Evolutionary conservation across 805 yeast genomes (phyloP), one percentile per base, ranked within the genome.

Genomic region (Candida manassasensis): DNA sequence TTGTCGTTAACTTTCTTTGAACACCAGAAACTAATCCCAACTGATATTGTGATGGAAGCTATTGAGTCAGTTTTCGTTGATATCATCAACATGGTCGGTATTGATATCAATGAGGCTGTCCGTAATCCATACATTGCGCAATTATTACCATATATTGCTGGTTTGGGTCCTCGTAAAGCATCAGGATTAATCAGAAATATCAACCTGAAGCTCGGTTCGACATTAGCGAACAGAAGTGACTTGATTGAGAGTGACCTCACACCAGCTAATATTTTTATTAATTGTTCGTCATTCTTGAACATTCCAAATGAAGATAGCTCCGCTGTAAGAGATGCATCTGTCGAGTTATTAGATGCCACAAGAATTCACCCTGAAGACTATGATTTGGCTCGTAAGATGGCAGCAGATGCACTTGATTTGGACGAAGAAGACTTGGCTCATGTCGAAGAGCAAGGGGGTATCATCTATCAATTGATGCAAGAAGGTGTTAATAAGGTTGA

Each of bases 321-420:
- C 29, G 67, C 77, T 31, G 49, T 54, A 10, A 71, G 73, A 32
- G 80, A 79, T 39, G 64, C 76, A n/a, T 78, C 80, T 18, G 74
- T 82, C 22, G 97, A 90, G 51, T 69, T 83, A 28, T 71, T 93
- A 47, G 99, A 93, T 58, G 89, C 93, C 34, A 93, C 98, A 0
- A 77, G 98, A 63, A 88, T 93, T 31, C 99, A 93, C 51, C 97
- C 97, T 6, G 97, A 93, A 60, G 99, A 93, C 62, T 93, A 93
- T 57, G 95, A 86, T 44, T 71, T 93, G 47, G 97, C 97, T 3
- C 77, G 93, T 34, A 93, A 93, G 57, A 93, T 93, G 89, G 97
- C 97, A 6, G 93, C 96, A 2, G 98, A 93, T 67, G 97, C 98
- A 2, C 71, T 93, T 45, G 98, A 90, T 55, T 73, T 89, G 44